phyloP scores from a whole-genome alignment of 2,329 filamentous ascomycete species.

The Colletotrichum tropicicola region DNA sequence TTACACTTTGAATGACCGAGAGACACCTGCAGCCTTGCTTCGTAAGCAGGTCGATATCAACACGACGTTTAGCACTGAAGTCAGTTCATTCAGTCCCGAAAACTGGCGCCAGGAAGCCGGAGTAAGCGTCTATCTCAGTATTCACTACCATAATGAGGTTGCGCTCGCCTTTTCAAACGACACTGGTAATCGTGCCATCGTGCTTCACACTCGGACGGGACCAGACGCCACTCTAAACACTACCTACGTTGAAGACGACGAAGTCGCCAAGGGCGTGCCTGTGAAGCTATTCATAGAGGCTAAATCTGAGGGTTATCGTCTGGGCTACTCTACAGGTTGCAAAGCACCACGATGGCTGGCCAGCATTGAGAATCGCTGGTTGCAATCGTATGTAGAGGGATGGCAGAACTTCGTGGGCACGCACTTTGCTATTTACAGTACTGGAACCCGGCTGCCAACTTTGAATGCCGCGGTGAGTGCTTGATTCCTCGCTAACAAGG shows the following conservation, averaged over 20 bases:
- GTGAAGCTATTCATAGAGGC: slow-evolving; percentile 31
- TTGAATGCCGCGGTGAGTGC: slow-evolving; percentile 19
- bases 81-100: slow-evolving; percentile 17
- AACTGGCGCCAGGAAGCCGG: slow-evolving; percentile 26
- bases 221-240: slow-evolving; percentile 26
- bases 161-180: slow-evolving; percentile 15
- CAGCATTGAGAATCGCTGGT: slow-evolving; percentile 18
- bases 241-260: slow-evolving; percentile 28
- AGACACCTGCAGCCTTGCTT: slow-evolving; percentile 26
- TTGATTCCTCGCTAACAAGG: fast-evolving
- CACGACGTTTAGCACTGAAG: slow-evolving; percentile 29
- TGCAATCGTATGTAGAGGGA: slow-evolving; percentile 24
- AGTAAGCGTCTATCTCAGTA: slow-evolving; percentile 27
- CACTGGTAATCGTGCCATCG: slow-evolving; percentile 13
- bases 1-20: slow-evolving; percentile 27
- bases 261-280: slow-evolving; percentile 17
- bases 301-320: slow-evolving; percentile 8
- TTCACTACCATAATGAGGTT: slow-evolving; percentile 30
- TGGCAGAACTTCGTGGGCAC: slow-evolving; percentile 32
- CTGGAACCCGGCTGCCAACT: slow-evolving; percentile 20
- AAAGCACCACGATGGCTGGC: slow-evolving; percentile 24
- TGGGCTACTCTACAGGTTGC: slow-evolving; percentile 22
- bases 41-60: slow-evolving; percentile 30
- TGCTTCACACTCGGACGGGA: slow-evolving; percentile 23
- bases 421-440: slow-evolving; percentile 30